These are phyloP conservation scores for Aspergillus sp. DNA, from an alignment of 2,329 filamentous ascomycete species.

Conservation along the genomic window DNA sequence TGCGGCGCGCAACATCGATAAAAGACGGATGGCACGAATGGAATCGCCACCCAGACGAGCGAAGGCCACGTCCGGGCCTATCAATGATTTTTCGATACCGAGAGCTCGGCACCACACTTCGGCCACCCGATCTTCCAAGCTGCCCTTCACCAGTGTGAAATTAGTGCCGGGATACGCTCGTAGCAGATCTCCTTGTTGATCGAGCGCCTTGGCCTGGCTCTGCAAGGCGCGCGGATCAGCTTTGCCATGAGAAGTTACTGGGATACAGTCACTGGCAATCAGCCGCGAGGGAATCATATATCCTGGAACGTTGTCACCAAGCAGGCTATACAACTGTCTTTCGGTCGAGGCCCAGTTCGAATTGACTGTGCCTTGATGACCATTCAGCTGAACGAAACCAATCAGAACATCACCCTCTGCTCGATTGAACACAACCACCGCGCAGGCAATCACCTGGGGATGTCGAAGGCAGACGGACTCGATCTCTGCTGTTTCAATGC, in stretches of 20 bases:
- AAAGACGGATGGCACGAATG: too few relatives aligned
- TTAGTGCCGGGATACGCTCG: too few relatives aligned
- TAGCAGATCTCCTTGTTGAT: too few relatives aligned
- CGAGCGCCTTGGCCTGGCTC: too few relatives aligned
- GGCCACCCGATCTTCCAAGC: too few relatives aligned
- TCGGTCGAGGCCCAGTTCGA: not conserved
- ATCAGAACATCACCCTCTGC: not conserved
- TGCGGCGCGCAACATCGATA: too few relatives aligned
- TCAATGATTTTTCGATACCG: too few relatives aligned
- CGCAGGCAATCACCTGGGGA: not conserved
- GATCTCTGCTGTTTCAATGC: slow-evolving; percentile 3
- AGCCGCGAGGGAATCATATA: not conserved
- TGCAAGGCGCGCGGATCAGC: not conserved
- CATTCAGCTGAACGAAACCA: too few relatives aligned
- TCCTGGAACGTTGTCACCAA: not conserved
- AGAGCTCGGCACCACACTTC: too few relatives aligned
- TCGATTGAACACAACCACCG: not conserved
- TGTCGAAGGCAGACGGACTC: not conserved
- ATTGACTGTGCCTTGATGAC: not conserved
- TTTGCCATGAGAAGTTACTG: not conserved
- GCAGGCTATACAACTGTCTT: not conserved
- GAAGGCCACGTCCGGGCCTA: too few relatives aligned
- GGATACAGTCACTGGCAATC: not conserved
- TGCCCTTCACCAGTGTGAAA: too few relatives aligned
- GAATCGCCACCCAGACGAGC: too few relatives aligned